phyloP scores from a whole-genome alignment of 495 filamentous ascomycete species.

The Astrocystis sublimbata region DNA sequence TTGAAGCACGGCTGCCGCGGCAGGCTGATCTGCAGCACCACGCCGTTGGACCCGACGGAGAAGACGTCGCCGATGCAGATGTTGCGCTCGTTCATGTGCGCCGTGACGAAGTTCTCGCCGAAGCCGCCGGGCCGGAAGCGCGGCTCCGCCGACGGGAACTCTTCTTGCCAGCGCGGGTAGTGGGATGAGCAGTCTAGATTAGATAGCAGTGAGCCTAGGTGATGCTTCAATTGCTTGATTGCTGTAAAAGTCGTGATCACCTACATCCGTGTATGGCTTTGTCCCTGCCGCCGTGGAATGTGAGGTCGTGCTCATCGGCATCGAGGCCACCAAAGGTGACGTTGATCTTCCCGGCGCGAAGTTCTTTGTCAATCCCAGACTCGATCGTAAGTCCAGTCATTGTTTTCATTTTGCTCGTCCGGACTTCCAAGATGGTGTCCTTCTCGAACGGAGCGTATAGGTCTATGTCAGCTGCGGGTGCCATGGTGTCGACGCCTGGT shows the following conservation, averaged over 20 bases:
- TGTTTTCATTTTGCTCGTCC: slow-evolving; percentile 52
- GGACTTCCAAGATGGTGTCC: slow-evolving; percentile 54
- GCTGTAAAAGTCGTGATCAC: slow-evolving; percentile 8
- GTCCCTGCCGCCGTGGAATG: slow-evolving; percentile 55
- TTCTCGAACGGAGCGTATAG: slow-evolving; percentile 42
- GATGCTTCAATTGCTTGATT: too few relatives aligned
- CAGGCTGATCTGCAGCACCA: slow-evolving; percentile 46
- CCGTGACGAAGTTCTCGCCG: slow-evolving; percentile 58
- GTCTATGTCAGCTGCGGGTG: slow-evolving; percentile 29
- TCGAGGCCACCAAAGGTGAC: slow-evolving; percentile 49
- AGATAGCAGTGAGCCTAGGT: too few relatives aligned
- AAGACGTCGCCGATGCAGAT: slow-evolving; percentile 59
- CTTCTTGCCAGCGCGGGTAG: slow-evolving; percentile 49
- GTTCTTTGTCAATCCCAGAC: slow-evolving; percentile 55
- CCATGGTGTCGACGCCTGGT: slow-evolving; percentile 26
- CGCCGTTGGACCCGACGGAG: slow-evolving; percentile 40
- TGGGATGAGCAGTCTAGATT: slow-evolving; percentile 53
- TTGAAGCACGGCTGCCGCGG: slow-evolving; percentile 60
- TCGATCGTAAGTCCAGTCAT: slow-evolving; percentile 44
- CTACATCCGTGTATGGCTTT: slow-evolving; percentile 60
- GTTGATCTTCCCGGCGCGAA: slow-evolving; percentile 39
- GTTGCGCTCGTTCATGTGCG: slow-evolving; percentile 55
- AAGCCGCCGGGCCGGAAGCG: slow-evolving; percentile 54
- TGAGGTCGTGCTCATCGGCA: slow-evolving; percentile 57
- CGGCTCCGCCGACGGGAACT: slow-evolving; percentile 43